A percentile compares a stretch with the other conserved stretches of the same genome.
These are phyloP conservation scores for Melaleuca alternifolia DNA, from an alignment of 345 rosid species.

Conservation along the genomic window DNA sequence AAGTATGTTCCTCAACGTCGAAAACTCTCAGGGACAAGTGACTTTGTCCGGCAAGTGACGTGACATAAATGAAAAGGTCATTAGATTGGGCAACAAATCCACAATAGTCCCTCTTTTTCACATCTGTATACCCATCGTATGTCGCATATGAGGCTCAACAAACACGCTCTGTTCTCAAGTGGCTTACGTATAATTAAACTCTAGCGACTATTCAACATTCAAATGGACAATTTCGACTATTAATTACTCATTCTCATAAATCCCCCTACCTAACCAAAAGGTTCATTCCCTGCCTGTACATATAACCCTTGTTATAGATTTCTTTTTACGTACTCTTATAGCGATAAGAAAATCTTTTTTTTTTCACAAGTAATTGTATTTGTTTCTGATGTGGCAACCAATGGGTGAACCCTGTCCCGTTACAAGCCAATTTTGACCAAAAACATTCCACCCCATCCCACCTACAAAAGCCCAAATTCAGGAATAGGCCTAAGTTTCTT, in stretches of 20 bases:
- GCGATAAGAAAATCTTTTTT: neutral
- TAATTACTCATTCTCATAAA: no score
- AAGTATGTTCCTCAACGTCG: no score
- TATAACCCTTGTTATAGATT: neutral
- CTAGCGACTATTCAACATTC: no score
- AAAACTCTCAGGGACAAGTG: neutral
- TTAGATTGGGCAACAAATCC: neutral
- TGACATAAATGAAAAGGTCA: neutral
- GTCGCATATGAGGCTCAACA: no score
- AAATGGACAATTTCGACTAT: no score
- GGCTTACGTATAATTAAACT: no score
- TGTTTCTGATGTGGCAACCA: neutral
- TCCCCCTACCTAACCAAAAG: no score
- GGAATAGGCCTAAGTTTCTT: conserved; percentile 1
- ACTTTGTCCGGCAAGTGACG: neutral
- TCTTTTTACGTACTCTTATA: neutral
- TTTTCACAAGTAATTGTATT: neutral
- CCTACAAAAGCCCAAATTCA: neutral
- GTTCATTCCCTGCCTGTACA: no score
- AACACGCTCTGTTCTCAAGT: no score
- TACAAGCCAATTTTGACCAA: neutral
- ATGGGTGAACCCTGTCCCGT: neutral
- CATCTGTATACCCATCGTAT: neutral
- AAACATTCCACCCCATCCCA: neutral
- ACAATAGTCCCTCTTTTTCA: neutral